phyloP scores from a whole-genome alignment of 208 protist species.

The Acanthamoeba pearcei region DNA sequence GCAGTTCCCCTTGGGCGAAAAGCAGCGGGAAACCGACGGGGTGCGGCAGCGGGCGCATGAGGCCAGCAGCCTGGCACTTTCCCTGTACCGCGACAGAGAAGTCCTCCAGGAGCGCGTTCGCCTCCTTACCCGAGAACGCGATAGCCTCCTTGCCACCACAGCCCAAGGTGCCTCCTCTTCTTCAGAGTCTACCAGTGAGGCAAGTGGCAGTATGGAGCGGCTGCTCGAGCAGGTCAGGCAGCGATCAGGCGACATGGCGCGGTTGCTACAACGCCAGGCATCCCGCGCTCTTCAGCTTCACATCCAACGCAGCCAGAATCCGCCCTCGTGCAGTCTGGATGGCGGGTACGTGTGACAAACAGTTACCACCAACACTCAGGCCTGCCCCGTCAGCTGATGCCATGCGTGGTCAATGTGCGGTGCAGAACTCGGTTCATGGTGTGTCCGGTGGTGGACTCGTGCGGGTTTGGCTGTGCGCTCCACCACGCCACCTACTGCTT shows the following conservation, averaged over 20 bases:
- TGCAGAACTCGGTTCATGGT: constrained; percentile 17
- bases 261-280: background rate
- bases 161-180: background rate
- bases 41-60: background rate
- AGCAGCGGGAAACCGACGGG: background rate
- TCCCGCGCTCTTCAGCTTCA: background rate
- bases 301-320: background rate
- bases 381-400: too few relatives aligned
- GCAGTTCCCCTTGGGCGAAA: background rate
- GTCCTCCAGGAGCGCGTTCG: background rate
- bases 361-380: too few relatives aligned
- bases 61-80: background rate
- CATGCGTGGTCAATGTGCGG: background rate
- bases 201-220: background rate
- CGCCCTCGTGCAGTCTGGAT: background rate
- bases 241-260: background rate
- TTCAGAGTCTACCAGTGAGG: background rate
- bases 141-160: background rate
- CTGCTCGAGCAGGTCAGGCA: background rate
- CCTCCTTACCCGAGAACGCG: background rate
- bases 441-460: background rate
- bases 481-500: constrained; percentile 41
- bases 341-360: too few relatives aligned
- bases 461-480: constrained; percentile 18
- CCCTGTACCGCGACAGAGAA: background rate